Conservation (phyloP, 1,139 yeast species). For the Lodderomyces theae region DNA sequence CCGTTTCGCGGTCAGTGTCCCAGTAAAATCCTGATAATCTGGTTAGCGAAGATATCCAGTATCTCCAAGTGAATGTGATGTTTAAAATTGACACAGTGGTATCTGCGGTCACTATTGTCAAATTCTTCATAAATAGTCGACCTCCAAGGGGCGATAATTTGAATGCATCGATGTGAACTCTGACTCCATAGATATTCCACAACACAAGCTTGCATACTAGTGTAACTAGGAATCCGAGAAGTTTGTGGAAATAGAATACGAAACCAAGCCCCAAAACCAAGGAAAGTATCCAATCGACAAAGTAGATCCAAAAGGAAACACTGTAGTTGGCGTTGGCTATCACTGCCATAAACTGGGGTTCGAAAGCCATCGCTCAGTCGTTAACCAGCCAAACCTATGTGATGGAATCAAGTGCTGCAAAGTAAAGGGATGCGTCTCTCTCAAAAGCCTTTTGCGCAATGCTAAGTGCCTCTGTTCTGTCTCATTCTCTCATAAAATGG, state of each 20-base stretch:
- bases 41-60: slow-evolving; percentile 65
- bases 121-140: slow-evolving; percentile 70
- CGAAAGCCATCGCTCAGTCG: slow-evolving; percentile 15
- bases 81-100: slow-evolving; percentile 67
- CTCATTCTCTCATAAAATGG: not conserved
- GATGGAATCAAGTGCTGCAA: no score
- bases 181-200: slow-evolving; percentile 61
- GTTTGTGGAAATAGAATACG: slow-evolving; percentile 73
- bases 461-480: no score
- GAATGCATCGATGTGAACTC: slow-evolving; percentile 66
- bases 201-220: slow-evolving; percentile 47
- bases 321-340: slow-evolving; percentile 13
- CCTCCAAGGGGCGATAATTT: slow-evolving; percentile 82
- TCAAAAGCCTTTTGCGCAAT: not conserved
- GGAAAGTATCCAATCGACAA: slow-evolving; percentile 77
- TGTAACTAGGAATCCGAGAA: slow-evolving; percentile 63
- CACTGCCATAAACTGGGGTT: slow-evolving; percentile 26
- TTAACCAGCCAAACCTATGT: no score
- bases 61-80: slow-evolving; percentile 83
- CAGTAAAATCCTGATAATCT: slow-evolving; percentile 43
- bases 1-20: slow-evolving; percentile 20
- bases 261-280: slow-evolving; percentile 61
- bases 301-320: slow-evolving; percentile 75
- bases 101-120: slow-evolving; percentile 68
- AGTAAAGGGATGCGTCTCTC: no score